A percentile compares a stretch with the other conserved stretches of the same genome.
Evolutionary conservation across 2,329 filamentous ascomycete species (phyloP).

Genomic region (Ophiostoma triangulosporum): DNA sequence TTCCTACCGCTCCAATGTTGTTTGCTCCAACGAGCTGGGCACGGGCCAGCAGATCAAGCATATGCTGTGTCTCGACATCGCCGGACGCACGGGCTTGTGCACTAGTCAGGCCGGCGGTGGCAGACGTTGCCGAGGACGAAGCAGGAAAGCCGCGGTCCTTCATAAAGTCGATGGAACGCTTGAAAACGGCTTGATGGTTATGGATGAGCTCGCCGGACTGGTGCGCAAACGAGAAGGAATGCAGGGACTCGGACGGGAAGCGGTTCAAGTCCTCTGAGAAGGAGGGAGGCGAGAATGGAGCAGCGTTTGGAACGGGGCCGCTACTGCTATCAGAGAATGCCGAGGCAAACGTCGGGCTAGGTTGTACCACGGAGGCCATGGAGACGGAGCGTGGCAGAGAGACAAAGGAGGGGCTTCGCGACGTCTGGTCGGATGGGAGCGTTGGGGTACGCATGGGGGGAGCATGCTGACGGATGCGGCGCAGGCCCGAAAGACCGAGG

Average conservation of each 20-base stretch:
- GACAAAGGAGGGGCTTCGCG: constrained; percentile 41
- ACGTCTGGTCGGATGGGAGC: constrained; percentile 50
- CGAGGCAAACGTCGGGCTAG: constrained; percentile 28
- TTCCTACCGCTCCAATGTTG: constrained; percentile 35
- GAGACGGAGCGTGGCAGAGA: constrained; percentile 54
- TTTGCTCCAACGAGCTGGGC: constrained; percentile 65
- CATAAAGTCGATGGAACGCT: constrained; percentile 93
- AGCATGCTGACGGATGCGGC: constrained; percentile 76
- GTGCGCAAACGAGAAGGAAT: constrained; percentile 96
- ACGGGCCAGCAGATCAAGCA: constrained; percentile 76
- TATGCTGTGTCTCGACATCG: constrained; percentile 75
- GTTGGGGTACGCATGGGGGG: constrained; percentile 53
- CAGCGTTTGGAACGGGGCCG: constrained; percentile 36
- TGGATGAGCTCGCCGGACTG: constrained; percentile 88
- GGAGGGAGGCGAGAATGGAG: constrained; percentile 52
- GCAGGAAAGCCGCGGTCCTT: constrained; percentile 72
- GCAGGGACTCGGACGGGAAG: constrained; percentile 89
- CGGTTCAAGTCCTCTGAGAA: constrained; percentile 81
- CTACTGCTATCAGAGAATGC: background rate
- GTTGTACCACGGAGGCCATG: constrained; percentile 50
- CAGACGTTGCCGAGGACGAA: constrained; percentile 2
- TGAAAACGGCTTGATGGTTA: constrained; percentile 82
- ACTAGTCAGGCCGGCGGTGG: constrained; percentile 60
- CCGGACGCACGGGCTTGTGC: constrained; percentile 73
- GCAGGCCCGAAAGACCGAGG: constrained; percentile 70